Base-by-base conservation (phyloP, 306 rosid genomes). In the Glycine soja region DNA sequence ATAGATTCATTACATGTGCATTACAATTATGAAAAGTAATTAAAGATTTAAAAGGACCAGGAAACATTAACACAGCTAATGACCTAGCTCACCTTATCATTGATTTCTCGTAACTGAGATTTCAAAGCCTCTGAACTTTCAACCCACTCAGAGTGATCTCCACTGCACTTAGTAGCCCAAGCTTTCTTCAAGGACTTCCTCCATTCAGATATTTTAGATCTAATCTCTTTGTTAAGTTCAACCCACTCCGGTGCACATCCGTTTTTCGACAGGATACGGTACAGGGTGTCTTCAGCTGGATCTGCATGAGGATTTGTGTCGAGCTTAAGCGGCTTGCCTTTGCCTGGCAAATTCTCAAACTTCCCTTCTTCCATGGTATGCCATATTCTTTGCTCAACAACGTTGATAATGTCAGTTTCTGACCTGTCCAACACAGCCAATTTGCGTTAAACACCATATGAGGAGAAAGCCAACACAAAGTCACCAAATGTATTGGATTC, bases 301-400 rank as follows among this genome's bases (percentile, higher is more conserved):
- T 94, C 97, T 2, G 92, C 98, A 47, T 94, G 97, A 78, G 98
- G 97, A 81, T 94, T 94, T 6, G 75, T 84, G 32, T 78, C 87
- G 2, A 89, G 89, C 75, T 92, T 88, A 8, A 91, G 90, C 1
- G 97, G 98, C 79, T 94, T 94, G 11, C 98, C 98, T 84, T 94
- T 92, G 47, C 98, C 98, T 0, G 98, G 90, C 78, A 94, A 86
- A 75, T 94, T 92, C 83, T 94, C 97, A 71, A 92, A 94, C 8
- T 92, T 88, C 13, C 98, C 98, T 72, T 91, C 97, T 84, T 92
- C 97, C 98, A 94, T 94, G 24, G 98, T 92, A 85, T 90, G 97
- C 97, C 97, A 94, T 78, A 94, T 94, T 83, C 97, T 89, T 75
- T 89, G 97, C 91, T 92, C 98, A 56, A 94, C 98, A 53, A 94